Evolutionary conservation across 169 alveolate species (phyloP).

Genomic region (Plasmodium fragile): DNA sequence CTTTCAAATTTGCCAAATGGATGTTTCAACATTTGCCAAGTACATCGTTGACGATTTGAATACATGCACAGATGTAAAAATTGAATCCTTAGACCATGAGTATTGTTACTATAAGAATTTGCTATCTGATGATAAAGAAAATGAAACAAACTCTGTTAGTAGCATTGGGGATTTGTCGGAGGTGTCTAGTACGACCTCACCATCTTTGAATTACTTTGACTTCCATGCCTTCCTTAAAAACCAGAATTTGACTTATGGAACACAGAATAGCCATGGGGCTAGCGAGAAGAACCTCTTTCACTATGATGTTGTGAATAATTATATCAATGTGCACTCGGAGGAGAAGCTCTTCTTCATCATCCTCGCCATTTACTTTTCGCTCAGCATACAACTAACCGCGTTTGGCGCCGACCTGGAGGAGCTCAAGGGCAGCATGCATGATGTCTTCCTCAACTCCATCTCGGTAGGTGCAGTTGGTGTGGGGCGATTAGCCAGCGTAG

Average conservation of each 20-base stretch:
- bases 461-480: slow-evolving; percentile 5
- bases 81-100: slow-evolving; percentile 26
- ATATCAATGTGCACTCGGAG: slow-evolving; percentile 59
- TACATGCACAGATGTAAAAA: slow-evolving; percentile 1
- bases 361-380: slow-evolving; percentile 36
- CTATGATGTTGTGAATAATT: slow-evolving; percentile 24
- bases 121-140: slow-evolving; percentile 16
- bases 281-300: slow-evolving; percentile 13
- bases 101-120: slow-evolving; percentile 14
- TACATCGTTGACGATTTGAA: slow-evolving; percentile 19
- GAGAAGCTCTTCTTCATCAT: slow-evolving; percentile 40
- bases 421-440: slow-evolving; percentile 13
- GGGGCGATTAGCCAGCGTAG: no score
- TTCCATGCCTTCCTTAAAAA: slow-evolving; percentile 24
- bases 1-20: slow-evolving; percentile 69
- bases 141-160: slow-evolving; percentile 8
- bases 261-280: slow-evolving; percentile 1
- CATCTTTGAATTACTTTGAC: slow-evolving; percentile 6
- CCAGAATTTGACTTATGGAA: slow-evolving; percentile 9
- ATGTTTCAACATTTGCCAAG: background rate
- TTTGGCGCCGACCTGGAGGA: slow-evolving; percentile 12
- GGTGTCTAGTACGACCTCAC: background rate
- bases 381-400: slow-evolving; percentile 16
- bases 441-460: slow-evolving; percentile 35
- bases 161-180: background rate